Conservation (phyloP, 768 basidiomycete genomes). For the Neoboletus subvelutipes region DNA sequence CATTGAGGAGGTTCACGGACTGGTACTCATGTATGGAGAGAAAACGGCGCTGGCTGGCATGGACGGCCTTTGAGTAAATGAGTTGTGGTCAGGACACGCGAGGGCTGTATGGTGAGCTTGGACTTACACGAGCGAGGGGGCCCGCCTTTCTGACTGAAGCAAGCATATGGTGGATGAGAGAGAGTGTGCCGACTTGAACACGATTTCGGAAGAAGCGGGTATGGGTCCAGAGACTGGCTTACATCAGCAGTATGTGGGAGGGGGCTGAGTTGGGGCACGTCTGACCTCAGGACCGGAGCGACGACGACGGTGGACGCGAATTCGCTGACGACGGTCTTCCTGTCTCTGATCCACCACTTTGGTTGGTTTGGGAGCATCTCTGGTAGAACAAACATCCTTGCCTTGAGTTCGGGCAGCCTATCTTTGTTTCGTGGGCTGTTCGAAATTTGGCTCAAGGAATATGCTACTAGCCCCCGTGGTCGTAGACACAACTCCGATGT, state of each 20-base stretch:
- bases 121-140: constrained; percentile 59
- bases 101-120: neutral
- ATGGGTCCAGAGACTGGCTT: neutral
- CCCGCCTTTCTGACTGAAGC: constrained; percentile 63
- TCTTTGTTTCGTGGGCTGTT: constrained; percentile 48
- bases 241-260: constrained; percentile 41
- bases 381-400: constrained; percentile 62
- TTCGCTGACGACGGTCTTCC: constrained; percentile 40
- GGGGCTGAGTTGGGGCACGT: constrained; percentile 11
- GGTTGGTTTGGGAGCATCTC: constrained; percentile 48
- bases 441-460: constrained; percentile 83
- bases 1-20: constrained; percentile 91
- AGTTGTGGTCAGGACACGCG: neutral
- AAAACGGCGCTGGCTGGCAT: constrained; percentile 84
- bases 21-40: constrained; percentile 99
- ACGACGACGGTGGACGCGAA: constrained; percentile 72
- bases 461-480: constrained; percentile 33
- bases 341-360: constrained; percentile 66
- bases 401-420: constrained; percentile 79
- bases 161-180: constrained; percentile 53
- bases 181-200: constrained; percentile 3
- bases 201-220: constrained; percentile 12
- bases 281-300: constrained; percentile 61
- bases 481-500: constrained; percentile 8
- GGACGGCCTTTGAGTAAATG: constrained; percentile 47